These are phyloP conservation scores for Colletotrichum sp. DNA, from an alignment of 2,329 filamentous ascomycete species.

Conservation along the genomic window DNA sequence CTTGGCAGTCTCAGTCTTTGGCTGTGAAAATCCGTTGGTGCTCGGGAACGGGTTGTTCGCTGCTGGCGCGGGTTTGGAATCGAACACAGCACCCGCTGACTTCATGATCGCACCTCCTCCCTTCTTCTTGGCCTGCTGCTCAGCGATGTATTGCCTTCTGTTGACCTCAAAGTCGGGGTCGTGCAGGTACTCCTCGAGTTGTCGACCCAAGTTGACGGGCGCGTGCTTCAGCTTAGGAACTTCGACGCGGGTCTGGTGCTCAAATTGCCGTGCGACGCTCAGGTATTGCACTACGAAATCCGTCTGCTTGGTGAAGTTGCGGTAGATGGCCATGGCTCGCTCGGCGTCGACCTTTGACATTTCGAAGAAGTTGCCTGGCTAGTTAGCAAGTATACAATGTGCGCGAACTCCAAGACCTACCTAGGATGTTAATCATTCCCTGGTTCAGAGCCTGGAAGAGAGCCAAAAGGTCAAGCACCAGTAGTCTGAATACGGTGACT, in stretches of 20 bases:
- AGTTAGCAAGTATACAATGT: slow-evolving; percentile 1
- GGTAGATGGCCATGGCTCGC: slow-evolving; percentile 89
- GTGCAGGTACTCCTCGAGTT: slow-evolving; percentile 92
- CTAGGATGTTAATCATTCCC: slow-evolving; percentile 94
- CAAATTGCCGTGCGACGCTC: slow-evolving; percentile 84
- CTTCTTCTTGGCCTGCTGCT: slow-evolving; percentile 75
- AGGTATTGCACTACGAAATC: slow-evolving; percentile 92
- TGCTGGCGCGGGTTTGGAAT: slow-evolving; percentile 39
- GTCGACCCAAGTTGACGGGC: slow-evolving; percentile 86
- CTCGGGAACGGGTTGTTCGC: slow-evolving; percentile 49
- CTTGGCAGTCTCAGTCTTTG: slow-evolving; percentile 58
- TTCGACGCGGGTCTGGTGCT: slow-evolving; percentile 89
- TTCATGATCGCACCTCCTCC: slow-evolving; percentile 31
- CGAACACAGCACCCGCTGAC: slow-evolving; percentile 33
- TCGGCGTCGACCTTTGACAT: slow-evolving; percentile 96
- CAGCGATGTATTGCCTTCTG: slow-evolving; percentile 86
- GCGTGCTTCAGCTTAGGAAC: slow-evolving; percentile 98
- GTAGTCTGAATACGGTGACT: slow-evolving; percentile 87
- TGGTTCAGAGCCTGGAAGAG: slow-evolving; percentile 97
- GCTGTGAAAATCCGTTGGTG: slow-evolving; percentile 36
- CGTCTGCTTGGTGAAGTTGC: slow-evolving; percentile 89
- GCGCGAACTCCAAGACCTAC: slow-evolving; percentile 53
- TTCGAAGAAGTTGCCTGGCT: slow-evolving; percentile 91
- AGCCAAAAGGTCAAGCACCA: slow-evolving; percentile 87
- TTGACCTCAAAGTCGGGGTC: slow-evolving; percentile 96